Evolutionary conservation across 768 basidiomycete genomes (phyloP).

Genomic region (Lactarius evosmus): DNA sequence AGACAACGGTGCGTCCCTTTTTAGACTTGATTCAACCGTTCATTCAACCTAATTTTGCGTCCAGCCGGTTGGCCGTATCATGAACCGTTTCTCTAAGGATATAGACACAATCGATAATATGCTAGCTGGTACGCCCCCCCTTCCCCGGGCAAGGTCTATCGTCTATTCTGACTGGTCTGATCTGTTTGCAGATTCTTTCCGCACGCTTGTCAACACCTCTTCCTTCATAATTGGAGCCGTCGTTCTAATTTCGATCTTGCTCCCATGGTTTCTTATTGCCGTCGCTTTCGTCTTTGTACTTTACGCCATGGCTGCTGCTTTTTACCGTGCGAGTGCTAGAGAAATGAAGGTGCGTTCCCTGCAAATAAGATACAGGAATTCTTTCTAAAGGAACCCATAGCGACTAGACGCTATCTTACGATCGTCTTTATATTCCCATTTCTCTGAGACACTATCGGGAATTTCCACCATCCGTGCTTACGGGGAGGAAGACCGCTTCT

Average conservation of each 20-base stretch:
- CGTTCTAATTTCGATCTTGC: constrained; percentile 70
- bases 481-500: constrained; percentile 73
- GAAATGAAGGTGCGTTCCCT: constrained; percentile 62
- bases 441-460: constrained; percentile 87
- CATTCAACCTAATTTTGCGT: constrained; percentile 25
- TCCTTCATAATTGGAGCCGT: constrained; percentile 70
- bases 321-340: constrained; percentile 83
- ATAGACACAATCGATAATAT: constrained; percentile 79
- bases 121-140: constrained; percentile 46
- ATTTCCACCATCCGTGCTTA: constrained; percentile 87
- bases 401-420: constrained; percentile 79
- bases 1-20: constrained; percentile 62
- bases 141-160: not conserved
- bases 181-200: constrained; percentile 52
- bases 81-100: constrained; percentile 89
- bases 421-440: constrained; percentile 85
- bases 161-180: constrained; percentile 5
- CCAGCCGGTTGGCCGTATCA: constrained; percentile 78
- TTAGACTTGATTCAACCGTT: constrained; percentile 5
- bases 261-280: constrained; percentile 84
- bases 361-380: not conserved
- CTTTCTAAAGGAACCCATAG: constrained; percentile 33
- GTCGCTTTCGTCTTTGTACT: constrained; percentile 54
- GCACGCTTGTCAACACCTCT: constrained; percentile 65
- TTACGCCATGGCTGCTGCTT: constrained; percentile 71